Base-by-base conservation (phyloP, 768 basidiomycete species). In the Gyrodon lividus region DNA sequence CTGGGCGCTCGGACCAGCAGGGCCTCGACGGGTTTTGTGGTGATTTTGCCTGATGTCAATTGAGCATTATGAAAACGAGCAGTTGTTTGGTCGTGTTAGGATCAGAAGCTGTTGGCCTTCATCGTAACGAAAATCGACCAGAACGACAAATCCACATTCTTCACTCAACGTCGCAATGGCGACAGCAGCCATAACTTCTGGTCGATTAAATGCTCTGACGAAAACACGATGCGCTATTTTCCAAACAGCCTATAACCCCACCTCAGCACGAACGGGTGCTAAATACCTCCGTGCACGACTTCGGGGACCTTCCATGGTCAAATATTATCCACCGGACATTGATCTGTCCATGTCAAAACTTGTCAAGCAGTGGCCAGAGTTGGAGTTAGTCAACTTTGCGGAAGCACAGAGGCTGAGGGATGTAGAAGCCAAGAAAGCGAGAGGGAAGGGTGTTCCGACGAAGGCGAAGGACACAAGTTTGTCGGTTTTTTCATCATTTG, bases 181-280 rank as follows among this genome's bases (percentile, higher is more conserved):
- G 7, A 65, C 78, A 24, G 64, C 75, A 31, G 63, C 66, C 9
- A 60, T 80, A n/a, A 59, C 71, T 4, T 74, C 77, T 19, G 72
- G 78, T 33, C 80, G 83, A 46, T 68, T 90, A n/a, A 71, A 75
- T 13, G 73, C 79, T n/a, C 74, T 93, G 55, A 78, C 70, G 1
- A 77, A 80, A 43, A 74, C 89, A 5, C 86, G 85, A 39, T 86
- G 83, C 65, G 65, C 76, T 37, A 81, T 98, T 47, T 96, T 98
- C 64, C 82, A 92, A 63, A 96, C 92, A 8, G 76, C 87, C 4
- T 92, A 89, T 72, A 98, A 98, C 70, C 95, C 95, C 0, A 78
- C 78, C 2, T 81, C 80, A 23, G 66, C 82, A 13, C 85, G 95
- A 16, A 94, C 89, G 0, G 96, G 96, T 16, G 87, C 92, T 23